Base-by-base conservation (phyloP, 345 rosid species). In the Brassica nigra region DNA sequence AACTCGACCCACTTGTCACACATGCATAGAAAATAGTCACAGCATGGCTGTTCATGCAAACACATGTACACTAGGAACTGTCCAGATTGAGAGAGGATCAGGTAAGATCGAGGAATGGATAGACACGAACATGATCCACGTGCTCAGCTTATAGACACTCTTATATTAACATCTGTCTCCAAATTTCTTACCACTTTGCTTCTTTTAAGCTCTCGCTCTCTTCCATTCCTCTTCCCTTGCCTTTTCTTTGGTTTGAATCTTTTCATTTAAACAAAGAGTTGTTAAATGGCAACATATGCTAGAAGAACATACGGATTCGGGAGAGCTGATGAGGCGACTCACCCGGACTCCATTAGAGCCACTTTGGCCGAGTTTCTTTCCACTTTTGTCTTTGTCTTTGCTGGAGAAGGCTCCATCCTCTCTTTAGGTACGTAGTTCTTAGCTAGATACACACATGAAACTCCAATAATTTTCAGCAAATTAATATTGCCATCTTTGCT, bases 331-430 rank as follows among this genome's bases (percentile, higher is more conserved):
- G 85, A 82, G 64, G 85, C 80, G 34, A 62, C 76, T 39, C 85
- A 82, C 62, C 85, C 85, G 14, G 85, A 82, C 76, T 82, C 85
- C 47, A 39, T 78, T 8, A 78, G 85, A 74, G 93, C 97, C 68
- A 36, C 89, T 73, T 44, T 89, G 68, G 91, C 95, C 58, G 93
- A 92, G 83, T 83, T 92, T 79, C 42, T 92, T 66, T 86, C 95
- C 76, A 90, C 93, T 52, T 83, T 85, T 70, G 86, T 89, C 84
- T 90, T 90, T 49, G 91, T 92, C 31, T 92, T 92, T 12, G 90
- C 92, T 12, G 92, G 95, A 58, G 95, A 87, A 80, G 97, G 97
- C 80, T 89, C 90, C 29, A 62, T 86, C 54, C 91, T 92, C 27
- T 94, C 97, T 82, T 89, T 92, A 57, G 77, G 81, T 78, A 39